phyloP scores from a whole-genome alignment of 108 stramenopile species.

The Nannochloropsis oceanica region DNA sequence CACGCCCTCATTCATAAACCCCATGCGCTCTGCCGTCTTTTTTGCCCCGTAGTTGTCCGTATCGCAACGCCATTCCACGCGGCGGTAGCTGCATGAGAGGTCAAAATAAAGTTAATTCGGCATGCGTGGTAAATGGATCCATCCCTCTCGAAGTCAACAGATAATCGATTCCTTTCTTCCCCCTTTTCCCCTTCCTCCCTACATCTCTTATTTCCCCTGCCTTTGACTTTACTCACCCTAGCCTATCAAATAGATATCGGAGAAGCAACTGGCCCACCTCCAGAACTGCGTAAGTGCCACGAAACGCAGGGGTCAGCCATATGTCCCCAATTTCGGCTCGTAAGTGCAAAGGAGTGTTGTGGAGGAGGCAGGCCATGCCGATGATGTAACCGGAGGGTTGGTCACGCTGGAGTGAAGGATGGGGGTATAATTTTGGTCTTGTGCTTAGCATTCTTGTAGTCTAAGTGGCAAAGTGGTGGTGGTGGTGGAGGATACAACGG shows the following conservation, averaged over 20 bases:
- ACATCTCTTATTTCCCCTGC: no score
- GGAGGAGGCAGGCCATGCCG: constrained; percentile 23
- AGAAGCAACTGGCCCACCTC: constrained; percentile 14
- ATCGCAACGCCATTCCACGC: constrained; percentile 19
- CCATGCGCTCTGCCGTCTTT: neutral
- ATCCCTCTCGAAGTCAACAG: neutral
- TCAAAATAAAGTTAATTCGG: no score
- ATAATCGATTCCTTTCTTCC: no score
- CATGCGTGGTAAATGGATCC: no score
- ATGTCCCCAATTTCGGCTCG: constrained; percentile 25
- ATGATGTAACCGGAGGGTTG: constrained; percentile 4
- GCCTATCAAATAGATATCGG: constrained; percentile 5
- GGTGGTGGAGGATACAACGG: no score
- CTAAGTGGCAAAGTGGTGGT: no score
- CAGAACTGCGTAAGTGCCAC: neutral
- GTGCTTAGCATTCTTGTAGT: no score
- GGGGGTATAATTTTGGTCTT: no score
- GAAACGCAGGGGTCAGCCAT: constrained; percentile 22
- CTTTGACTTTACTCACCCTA: neutral
- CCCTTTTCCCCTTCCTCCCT: no score
- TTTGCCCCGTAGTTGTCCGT: constrained; percentile 2
- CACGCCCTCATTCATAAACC: constrained; percentile 17
- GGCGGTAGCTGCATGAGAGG: neutral
- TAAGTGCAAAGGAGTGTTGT: constrained; percentile 8
- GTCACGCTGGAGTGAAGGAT: neutral